Percentiles rank a stretch among this genome's conserved stretches.
Conservation (phyloP, 1,284 basidiomycete genomes). For the Trametes pubescens region DNA sequence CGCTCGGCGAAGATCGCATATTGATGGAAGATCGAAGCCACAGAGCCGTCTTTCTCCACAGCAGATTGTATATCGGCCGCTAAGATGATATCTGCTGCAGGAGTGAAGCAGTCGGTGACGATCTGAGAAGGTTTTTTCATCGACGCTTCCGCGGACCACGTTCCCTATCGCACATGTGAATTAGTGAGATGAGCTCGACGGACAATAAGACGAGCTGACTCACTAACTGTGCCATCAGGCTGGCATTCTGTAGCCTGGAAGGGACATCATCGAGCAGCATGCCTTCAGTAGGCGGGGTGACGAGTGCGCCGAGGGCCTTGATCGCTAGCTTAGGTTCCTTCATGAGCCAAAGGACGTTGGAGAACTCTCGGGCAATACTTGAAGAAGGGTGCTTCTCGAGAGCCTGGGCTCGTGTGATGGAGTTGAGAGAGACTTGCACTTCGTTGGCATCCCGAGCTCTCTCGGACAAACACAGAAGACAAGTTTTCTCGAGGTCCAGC, state of each 20-base stretch:
- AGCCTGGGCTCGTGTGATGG: conserved; percentile 78
- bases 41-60: conserved; percentile 40
- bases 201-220: conserved; percentile 31
- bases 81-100: conserved; percentile 59
- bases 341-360: conserved; percentile 90
- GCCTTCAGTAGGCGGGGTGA: conserved; percentile 23
- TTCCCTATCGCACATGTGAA: conserved; percentile 63
- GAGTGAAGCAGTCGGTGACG: conserved; percentile 72
- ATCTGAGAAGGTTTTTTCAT: conserved; percentile 86
- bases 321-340: conserved; percentile 88
- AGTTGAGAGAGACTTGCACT: conserved; percentile 87
- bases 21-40: conserved; percentile 79
- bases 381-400: conserved; percentile 60
- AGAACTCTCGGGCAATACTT: conserved; percentile 82
- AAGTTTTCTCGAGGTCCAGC: conserved; percentile 70
- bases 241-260: conserved; percentile 48
- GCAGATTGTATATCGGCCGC: conserved; percentile 26
- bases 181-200: not conserved
- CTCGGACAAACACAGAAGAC: conserved; percentile 77
- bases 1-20: conserved; percentile 91
- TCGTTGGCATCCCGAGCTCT: conserved; percentile 78
- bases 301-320: conserved; percentile 69
- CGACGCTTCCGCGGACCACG: conserved; percentile 90
- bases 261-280: conserved; percentile 20
- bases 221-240: conserved; percentile 69